These are phyloP conservation scores for Mesotaenium endlicherianum DNA, from an alignment of 139 green algal species.

Conservation along the genomic window DNA sequence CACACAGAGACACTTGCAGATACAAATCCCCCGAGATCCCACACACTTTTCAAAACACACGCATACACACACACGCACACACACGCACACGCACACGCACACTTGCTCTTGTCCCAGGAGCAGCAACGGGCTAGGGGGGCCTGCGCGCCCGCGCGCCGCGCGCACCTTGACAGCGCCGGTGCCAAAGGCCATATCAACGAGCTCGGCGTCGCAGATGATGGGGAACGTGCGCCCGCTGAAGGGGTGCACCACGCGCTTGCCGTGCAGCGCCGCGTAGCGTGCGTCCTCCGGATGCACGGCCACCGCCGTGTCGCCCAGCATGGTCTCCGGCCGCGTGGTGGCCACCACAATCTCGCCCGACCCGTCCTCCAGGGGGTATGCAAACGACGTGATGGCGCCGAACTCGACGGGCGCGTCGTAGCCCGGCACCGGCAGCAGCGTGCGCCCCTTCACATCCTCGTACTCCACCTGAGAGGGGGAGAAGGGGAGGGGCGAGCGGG, in stretches of 20 bases:
- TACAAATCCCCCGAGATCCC: not conserved
- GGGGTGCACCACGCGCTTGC: constrained; percentile 84
- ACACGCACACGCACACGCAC: constrained; percentile 12
- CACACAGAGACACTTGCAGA: not conserved
- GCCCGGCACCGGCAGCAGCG: constrained; percentile 61
- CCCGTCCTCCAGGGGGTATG: constrained; percentile 85
- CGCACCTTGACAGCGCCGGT: constrained; percentile 80
- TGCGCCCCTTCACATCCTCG: constrained; percentile 78
- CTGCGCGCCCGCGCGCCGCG: not conserved
- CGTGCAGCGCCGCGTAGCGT: constrained; percentile 80
- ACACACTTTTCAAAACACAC: not conserved
- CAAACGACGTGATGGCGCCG: constrained; percentile 91
- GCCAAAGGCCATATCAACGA: constrained; percentile 94
- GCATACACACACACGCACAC: constrained; percentile 50
- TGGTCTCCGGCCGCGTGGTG: constrained; percentile 89
- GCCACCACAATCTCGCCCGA: constrained; percentile 69
- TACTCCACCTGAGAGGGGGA: constrained; percentile 78
- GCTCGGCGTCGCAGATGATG: constrained; percentile 91
- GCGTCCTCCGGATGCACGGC: constrained; percentile 92
- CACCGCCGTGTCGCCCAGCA: constrained; percentile 95
- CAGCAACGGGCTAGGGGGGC: not conserved
- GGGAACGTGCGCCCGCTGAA: constrained; percentile 82
- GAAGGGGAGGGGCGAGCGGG: not conserved
- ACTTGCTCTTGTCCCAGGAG: too few species aligned
- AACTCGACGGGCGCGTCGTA: constrained; percentile 91